Percentiles rank a stretch among this genome's conserved stretches.
Conservation (phyloP, 139 green algal species). For the Haematococcus lacustris region DNA sequence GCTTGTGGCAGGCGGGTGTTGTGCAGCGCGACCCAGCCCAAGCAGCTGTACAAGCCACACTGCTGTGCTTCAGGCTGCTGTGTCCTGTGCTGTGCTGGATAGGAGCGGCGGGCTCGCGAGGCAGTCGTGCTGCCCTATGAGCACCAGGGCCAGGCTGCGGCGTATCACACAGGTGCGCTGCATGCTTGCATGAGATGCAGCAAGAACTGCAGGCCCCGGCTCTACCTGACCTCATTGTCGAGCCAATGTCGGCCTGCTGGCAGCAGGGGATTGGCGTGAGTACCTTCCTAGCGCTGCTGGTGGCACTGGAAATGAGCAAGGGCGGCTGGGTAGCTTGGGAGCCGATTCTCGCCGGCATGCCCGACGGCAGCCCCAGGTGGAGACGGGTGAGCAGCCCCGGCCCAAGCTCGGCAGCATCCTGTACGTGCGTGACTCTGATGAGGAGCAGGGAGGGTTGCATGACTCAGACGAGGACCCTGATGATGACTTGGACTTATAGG, state of each 20-base stretch:
- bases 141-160: constrained; percentile 41
- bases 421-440: constrained; percentile 66
- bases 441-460: constrained; percentile 34
- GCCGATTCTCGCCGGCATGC: background rate
- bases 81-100: constrained; percentile 2
- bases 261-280: constrained; percentile 42
- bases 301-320: background rate
- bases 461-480: constrained; percentile 78
- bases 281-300: constrained; percentile 62
- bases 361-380: background rate
- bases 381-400: background rate
- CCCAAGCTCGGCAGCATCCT: constrained; percentile 57
- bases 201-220: no score
- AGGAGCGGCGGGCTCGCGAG: constrained; percentile 40
- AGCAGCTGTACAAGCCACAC: no score
- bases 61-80: no score
- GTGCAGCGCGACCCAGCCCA: no score
- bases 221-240: no score
- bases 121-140: constrained; percentile 65
- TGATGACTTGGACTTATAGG: constrained; percentile 77
- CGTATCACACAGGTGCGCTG: constrained; percentile 30
- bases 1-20: no score
- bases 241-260: no score
- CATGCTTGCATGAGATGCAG: no score
- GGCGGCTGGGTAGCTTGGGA: no score